Conservation (phyloP, 805 yeast species). For the Komagataella ulmi region DNA sequence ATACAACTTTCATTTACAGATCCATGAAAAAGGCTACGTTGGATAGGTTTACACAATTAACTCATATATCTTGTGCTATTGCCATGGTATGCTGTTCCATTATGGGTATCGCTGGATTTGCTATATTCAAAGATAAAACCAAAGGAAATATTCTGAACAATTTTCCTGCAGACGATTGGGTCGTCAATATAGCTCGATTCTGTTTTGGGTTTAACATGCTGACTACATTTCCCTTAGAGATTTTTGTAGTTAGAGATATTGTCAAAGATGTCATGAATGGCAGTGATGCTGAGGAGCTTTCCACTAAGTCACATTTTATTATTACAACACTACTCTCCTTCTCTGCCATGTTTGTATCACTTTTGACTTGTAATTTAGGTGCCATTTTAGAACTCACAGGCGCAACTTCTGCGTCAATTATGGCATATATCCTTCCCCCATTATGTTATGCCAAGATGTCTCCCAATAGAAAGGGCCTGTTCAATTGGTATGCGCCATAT, state of each 20-base stretch:
- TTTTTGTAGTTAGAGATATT: constrained; percentile 84
- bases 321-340: constrained; percentile 57
- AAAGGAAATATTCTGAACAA: constrained; percentile 85
- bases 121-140: constrained; percentile 63
- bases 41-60: constrained; percentile 58
- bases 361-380: constrained; percentile 80
- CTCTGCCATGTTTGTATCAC: constrained; percentile 60
- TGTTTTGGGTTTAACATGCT: constrained; percentile 90
- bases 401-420: constrained; percentile 80
- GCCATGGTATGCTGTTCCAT: constrained; percentile 68
- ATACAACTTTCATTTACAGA: constrained; percentile 80
- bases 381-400: constrained; percentile 84
- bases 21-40: constrained; percentile 68
- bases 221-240: constrained; percentile 82
- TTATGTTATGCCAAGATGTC: constrained; percentile 31
- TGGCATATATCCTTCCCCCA: constrained; percentile 91
- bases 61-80: constrained; percentile 73
- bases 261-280: constrained; percentile 42
- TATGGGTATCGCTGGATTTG: constrained; percentile 70
- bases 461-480: background rate
- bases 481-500: constrained; percentile 24
- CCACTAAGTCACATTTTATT: constrained; percentile 37
- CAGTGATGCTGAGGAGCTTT: constrained; percentile 22
- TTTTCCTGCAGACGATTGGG: constrained; percentile 60
- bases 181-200: constrained; percentile 77